Evolutionary conservation across 495 filamentous ascomycete species (phyloP).

Genomic region (Sphaerosporella brunnea): DNA sequence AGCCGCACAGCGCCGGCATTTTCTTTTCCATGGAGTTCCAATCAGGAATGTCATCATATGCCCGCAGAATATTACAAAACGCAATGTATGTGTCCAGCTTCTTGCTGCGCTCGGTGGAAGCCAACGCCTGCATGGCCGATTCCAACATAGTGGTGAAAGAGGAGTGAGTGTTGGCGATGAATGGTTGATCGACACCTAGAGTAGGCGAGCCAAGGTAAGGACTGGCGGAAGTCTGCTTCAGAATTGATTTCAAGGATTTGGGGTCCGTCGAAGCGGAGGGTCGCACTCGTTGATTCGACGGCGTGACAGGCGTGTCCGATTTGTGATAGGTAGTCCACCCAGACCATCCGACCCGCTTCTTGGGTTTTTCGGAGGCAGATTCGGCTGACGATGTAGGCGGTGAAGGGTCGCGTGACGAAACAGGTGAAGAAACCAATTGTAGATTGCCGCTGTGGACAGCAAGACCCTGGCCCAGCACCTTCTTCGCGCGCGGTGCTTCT

Average conservation of each 20-base stretch:
- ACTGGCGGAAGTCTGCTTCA: conserved; percentile 39
- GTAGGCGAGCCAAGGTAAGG: neutral
- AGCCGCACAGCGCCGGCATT: conserved; percentile 53
- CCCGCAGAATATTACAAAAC: conserved; percentile 53
- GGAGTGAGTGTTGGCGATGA: conserved; percentile 25
- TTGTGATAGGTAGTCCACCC: conserved; percentile 55
- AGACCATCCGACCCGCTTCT: conserved; percentile 63
- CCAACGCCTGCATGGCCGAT: conserved; percentile 61
- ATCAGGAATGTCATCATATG: conserved; percentile 59
- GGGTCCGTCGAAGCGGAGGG: conserved; percentile 38
- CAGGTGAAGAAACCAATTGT: conserved; percentile 15
- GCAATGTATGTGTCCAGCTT: conserved; percentile 75
- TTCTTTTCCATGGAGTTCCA: conserved; percentile 53
- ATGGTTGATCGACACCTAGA: conserved; percentile 5
- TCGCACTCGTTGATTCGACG: conserved; percentile 29
- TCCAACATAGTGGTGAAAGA: conserved; percentile 61
- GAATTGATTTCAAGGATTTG: conserved; percentile 66
- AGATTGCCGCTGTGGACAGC: conserved; percentile 10
- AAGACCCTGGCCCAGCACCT: conserved; percentile 5
- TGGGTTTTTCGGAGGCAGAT: conserved; percentile 33
- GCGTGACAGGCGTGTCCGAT: conserved; percentile 31
- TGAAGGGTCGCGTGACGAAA: conserved; percentile 33
- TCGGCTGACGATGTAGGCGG: conserved; percentile 47
- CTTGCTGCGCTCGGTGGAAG: conserved; percentile 44
- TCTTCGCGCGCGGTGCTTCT: conserved; percentile 22